These are phyloP conservation scores for Gentiana macrophylla DNA, from an alignment of 257 asterid genomes.

Conservation along the genomic window DNA sequence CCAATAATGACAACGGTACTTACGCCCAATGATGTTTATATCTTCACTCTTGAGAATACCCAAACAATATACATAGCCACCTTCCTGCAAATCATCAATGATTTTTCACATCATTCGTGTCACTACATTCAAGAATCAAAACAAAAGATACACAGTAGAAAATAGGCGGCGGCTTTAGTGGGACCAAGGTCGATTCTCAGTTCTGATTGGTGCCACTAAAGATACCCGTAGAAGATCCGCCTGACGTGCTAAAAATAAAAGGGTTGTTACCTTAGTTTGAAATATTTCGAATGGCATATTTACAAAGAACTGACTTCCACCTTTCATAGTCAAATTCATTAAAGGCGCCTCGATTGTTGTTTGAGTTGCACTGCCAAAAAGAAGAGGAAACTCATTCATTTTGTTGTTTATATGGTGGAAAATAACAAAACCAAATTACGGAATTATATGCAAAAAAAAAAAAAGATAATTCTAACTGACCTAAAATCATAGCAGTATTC, in stretches of 20 bases:
- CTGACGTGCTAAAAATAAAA: neutral
- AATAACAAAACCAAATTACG: neutral
- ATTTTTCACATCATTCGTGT: slow-evolving; percentile 5
- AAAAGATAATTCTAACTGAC: slow-evolving; percentile 23
- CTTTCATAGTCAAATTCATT: slow-evolving; percentile 74
- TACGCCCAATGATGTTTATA: slow-evolving; percentile 89
- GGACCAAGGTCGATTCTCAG: too few species aligned
- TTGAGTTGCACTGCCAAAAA: slow-evolving; percentile 48
- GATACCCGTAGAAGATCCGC: neutral
- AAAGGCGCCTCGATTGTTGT: slow-evolving; percentile 29
- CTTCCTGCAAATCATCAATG: slow-evolving; percentile 23
- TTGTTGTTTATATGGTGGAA: neutral
- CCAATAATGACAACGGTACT: slow-evolving; percentile 20
- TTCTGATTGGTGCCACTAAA: too few species aligned
- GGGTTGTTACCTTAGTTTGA: slow-evolving; percentile 33
- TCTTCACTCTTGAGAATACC: slow-evolving; percentile 70
- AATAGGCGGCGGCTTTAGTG: too few species aligned
- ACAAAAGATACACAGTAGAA: slow-evolving; percentile 1
- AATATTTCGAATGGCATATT: slow-evolving; percentile 39
- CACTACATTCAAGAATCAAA: slow-evolving; percentile 13
- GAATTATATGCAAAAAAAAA: slow-evolving; percentile 1
- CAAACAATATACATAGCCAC: slow-evolving; percentile 54
- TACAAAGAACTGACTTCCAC: slow-evolving; percentile 48
- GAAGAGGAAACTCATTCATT: slow-evolving; percentile 9
- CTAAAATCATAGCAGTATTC: slow-evolving; percentile 68